Evolutionary conservation across 2,329 filamentous ascomycete genomes (phyloP), one percentile per base, ranked within the genome.

Genomic region (Colletotrichum higginsianum): DNA sequence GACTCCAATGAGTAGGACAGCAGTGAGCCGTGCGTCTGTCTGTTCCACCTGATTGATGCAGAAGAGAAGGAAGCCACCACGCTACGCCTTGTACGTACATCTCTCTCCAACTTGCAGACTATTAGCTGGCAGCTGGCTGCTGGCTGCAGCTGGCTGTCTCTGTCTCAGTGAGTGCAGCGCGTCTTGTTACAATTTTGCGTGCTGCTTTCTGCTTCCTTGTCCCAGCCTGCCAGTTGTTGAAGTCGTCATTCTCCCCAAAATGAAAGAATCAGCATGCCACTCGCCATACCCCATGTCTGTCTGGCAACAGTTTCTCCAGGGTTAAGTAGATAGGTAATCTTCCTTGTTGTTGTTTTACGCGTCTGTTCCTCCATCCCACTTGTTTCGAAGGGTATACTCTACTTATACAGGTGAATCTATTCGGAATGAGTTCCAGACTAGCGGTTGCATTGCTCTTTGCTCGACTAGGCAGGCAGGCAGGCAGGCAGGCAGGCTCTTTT

Each of bases 21-120:
- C 40, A 47, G 30, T 67, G 64, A 49, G 15, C 68, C 46, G 46
- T 52, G 60, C 46, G 60, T 42, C n/a, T 61, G 62, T 52, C 50
- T 21, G 64, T 67, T 71, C 67, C 67, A 58, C 50, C 67, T 71
- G 67, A 62, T 52, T 58, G 57, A 71, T 61, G 68, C 64, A 68
- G 65, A 65, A 53, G 35, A 38, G 9, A 38, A 38, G 35, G 35
- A 11, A 11, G 35, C 35, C 35, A 38, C 8, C 35, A 61, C 46
- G 52, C 66, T 52, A 65, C 52, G n/a, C 61, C 18, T 11, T 47
- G 35, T n/a, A 23, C 57, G 30, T 9, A 35, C 30, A 35, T 2
- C 5, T 35, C 8, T 47, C 46, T 46, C 40, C 38, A 49, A 52
- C 55, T 13, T 30, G 26, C 26, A 15, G 44, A 4, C 42, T 18